Evolutionary conservation across 2,329 filamentous ascomycete genomes (phyloP), one percentile per base, ranked within the genome.

Genomic region (Aspergillus neotritici): DNA sequence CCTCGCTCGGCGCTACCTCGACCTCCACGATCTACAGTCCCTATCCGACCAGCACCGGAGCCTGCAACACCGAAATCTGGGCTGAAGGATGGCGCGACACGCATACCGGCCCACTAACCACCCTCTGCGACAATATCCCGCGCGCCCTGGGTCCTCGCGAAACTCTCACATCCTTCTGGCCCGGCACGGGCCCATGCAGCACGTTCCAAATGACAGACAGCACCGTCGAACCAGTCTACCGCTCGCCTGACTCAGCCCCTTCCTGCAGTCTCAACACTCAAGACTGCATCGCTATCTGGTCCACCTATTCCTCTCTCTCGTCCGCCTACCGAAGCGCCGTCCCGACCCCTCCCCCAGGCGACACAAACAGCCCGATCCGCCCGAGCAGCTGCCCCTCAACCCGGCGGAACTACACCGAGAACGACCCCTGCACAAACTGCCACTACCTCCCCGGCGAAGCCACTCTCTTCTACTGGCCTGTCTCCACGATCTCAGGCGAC

Each of bases 401-500:
- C 1, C n/a, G 25, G 0, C 37, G 51, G 11, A 35, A 43, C 30
- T 55, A 56, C 35, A 41, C 49, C 13, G 53, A 47, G 11, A 36
- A 35, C 14, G 43, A 57, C 16, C 48, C 48, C 5, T 55, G 54
- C 38, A 47, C 48, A 5, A 41, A 39, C 28, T 57, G 53, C 28
- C 54, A 55, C 37, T 54, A 47, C 17, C 44, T 54, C 28, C 54
- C 54, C 1, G 53, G 28, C 2, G 51, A 48, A 4, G 54, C 54
- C 1, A 57, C 54, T 4, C 41, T 57, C 31, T 57, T 57, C 41
- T 57, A 55, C 48, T 57, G 54, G 54, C 54, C 54, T 5, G 50
- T 50, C n/a, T 43, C 42, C n/a, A 55, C 54, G 14, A 43, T 37
- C 8, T 31, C 9, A 15, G 51, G 53, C 12, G 53, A 51, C 14